A percentile compares a stretch with the other conserved stretches of the same genome.
Evolutionary conservation across 2,329 filamentous ascomycete genomes (phyloP).

Genomic region (Colletotrichum horii): DNA sequence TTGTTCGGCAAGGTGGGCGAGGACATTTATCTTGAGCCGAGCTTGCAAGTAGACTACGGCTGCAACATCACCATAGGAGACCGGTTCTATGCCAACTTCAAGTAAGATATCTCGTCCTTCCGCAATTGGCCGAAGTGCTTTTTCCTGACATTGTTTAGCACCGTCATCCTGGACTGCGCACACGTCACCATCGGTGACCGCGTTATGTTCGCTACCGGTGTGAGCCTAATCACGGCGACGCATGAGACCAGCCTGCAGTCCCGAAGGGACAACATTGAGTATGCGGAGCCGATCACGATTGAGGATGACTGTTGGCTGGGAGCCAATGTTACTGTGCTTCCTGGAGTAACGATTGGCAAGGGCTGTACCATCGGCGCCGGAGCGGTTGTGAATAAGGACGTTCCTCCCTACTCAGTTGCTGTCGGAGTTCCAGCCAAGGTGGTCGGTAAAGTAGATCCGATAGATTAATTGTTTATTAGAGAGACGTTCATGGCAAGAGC

Average conservation of each 20-base stretch:
- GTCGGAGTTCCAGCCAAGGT: neutral
- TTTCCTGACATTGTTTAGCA: neutral
- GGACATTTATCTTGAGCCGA: conserved; percentile 64
- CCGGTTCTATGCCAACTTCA: conserved; percentile 69
- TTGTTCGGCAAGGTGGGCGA: conserved; percentile 56
- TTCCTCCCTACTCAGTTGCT: conserved; percentile 32
- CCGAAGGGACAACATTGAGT: conserved; percentile 53
- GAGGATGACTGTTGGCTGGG: conserved; percentile 51
- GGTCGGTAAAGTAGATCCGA: neutral
- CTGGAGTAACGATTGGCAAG: conserved; percentile 44
- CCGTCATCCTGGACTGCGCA: neutral
- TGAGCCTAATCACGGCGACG: conserved; percentile 29
- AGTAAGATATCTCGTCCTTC: conserved; percentile 29
- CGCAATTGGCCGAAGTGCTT: no score
- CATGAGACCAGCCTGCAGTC: conserved; percentile 55
- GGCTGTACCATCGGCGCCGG: conserved; percentile 45
- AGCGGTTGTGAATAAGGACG: conserved; percentile 41
- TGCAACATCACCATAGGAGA: conserved; percentile 68
- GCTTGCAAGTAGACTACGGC: conserved; percentile 68
- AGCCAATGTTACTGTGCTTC: conserved; percentile 30
- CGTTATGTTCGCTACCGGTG: neutral
- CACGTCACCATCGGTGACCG: neutral
- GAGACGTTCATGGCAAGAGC: neutral
- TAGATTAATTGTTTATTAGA: neutral
- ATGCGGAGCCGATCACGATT: conserved; percentile 51